phyloP scores from a whole-genome alignment of 78 protist genomes.

The Cavenderia fasciculata region DNA sequence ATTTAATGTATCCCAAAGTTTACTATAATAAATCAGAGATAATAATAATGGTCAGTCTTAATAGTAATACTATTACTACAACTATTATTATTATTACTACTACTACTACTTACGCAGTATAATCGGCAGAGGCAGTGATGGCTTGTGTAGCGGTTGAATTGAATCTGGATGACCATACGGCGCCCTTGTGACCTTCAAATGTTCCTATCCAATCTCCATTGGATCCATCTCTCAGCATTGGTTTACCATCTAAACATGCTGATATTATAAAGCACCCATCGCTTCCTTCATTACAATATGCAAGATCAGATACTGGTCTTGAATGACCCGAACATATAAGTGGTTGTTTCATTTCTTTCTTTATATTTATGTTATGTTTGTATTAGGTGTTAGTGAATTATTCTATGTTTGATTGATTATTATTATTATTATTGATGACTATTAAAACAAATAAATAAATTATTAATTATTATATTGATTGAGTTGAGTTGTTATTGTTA shows the following conservation, averaged over 20 bases:
- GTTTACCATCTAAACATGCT: conserved; percentile 91
- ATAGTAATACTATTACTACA: no score
- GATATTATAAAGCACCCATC: conserved; percentile 88
- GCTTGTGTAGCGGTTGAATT: conserved; percentile 78
- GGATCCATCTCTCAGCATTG: conserved; percentile 92
- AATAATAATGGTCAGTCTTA: not conserved
- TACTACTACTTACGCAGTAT: conserved; percentile 66
- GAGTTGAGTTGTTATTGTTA: no score
- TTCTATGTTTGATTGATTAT: no score
- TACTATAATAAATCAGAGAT: conserved; percentile 10
- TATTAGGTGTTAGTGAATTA: no score
- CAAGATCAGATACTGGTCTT: conserved; percentile 88
- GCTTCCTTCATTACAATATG: conserved; percentile 49
- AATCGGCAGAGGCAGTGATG: conserved; percentile 89
- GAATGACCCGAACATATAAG: conserved; percentile 91
- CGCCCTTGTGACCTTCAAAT: conserved; percentile 94
- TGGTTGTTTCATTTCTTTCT: conserved; percentile 60
- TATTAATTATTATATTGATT: no score
- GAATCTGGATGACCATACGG: conserved; percentile 89
- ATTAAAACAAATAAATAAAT: no score
- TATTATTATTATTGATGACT: no score
- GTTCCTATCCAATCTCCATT: conserved; percentile 97
- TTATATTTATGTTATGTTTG: not conserved
- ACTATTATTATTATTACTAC: no score
- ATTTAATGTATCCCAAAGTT: conserved; percentile 89